Base-by-base conservation (phyloP, 257 asterid genomes). In the Penstemon eatonii region DNA sequence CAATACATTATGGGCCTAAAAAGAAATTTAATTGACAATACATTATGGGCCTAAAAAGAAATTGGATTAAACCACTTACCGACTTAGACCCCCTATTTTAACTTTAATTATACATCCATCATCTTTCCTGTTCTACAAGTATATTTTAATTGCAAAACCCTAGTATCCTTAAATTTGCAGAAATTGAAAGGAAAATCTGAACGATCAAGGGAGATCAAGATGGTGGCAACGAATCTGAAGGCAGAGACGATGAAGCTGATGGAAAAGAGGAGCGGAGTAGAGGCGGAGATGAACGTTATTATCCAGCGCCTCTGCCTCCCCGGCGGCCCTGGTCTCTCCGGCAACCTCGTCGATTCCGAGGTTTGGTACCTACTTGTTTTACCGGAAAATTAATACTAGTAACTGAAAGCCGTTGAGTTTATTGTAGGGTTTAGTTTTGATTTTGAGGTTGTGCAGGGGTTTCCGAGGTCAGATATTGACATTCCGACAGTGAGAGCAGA, bases 301-400 rank as follows among this genome's bases (percentile, higher is more conserved):
- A 90, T 93, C 67, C 74, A 85, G 67, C 86, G 90, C 63, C 97
- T 93, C 84, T 78, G 83, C 74, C 83, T 69, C 41, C 91, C 97
- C 42, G 92, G 92, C 41, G 99, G 96, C 33, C 95, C 97, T 63
- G 97, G 99, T 10, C 83, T 93, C 65, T 79, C 95, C 66, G 97
- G 96, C 15, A 87, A 78, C 72, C 92, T 91, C 39, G 45, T 89
- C 65, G 96, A 94, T 76, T 80, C 91, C 40, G 96, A 94, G 95
- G 97, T 57, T 25, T 25, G 33, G 33, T 25, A 25, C 33, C 33
- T 25, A 25, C 2, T 25, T 25, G 2, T 25, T 25, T 25, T 25
- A 25, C 33, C 33, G 2, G 33, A 25, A 25, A 25, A 25, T 25
- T 25, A 25, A 25, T 25, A 0, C 2, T 25, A 25, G 33, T 25